Conservation (phyloP, 1,284 basidiomycete species). For the Cutaneotrichosporon sp. region DNA sequence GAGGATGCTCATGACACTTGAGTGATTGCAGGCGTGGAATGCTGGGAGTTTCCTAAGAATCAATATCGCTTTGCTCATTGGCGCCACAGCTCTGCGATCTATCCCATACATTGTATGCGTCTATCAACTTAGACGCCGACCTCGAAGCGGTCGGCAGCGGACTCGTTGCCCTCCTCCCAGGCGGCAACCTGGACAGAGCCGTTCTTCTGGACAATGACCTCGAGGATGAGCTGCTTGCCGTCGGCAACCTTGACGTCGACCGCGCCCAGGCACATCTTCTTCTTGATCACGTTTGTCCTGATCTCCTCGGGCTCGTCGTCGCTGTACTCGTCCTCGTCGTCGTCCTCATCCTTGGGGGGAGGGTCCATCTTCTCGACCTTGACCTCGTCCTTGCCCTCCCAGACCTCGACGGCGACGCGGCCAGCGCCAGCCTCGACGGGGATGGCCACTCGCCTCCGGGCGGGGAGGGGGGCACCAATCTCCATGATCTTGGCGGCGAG, state of each 20-base stretch:
- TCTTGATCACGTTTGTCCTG: slow-evolving; percentile 67
- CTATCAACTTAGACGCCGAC: slow-evolving; percentile 9
- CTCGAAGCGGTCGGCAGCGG: slow-evolving; percentile 38
- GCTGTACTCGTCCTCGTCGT: slow-evolving; percentile 43
- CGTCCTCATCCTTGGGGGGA: slow-evolving; percentile 47
- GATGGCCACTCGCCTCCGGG: slow-evolving; percentile 68
- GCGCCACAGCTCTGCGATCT: neutral
- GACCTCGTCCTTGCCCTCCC: slow-evolving; percentile 81
- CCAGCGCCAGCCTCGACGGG: slow-evolving; percentile 63
- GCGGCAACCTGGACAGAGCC: slow-evolving; percentile 61
- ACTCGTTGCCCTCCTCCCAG: slow-evolving; percentile 58
- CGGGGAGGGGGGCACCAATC: slow-evolving; percentile 76
- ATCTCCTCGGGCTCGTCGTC: slow-evolving; percentile 66
- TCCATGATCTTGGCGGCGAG: slow-evolving; percentile 63
- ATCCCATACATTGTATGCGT: slow-evolving; percentile 10
- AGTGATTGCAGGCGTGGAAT: no score
- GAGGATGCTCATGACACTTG: no score
- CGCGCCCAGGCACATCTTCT: slow-evolving; percentile 57
- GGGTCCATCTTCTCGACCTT: slow-evolving; percentile 65
- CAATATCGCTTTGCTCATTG: no score
- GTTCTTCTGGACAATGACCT: slow-evolving; percentile 61
- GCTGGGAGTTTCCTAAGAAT: no score
- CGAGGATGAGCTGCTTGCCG: slow-evolving; percentile 63
- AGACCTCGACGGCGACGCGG: slow-evolving; percentile 74
- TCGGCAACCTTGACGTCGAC: slow-evolving; percentile 61